A percentile compares a stretch with the other conserved stretches of the same genome.
Conservation (phyloP, 129 eudicot species). For the Mikania micrantha region DNA sequence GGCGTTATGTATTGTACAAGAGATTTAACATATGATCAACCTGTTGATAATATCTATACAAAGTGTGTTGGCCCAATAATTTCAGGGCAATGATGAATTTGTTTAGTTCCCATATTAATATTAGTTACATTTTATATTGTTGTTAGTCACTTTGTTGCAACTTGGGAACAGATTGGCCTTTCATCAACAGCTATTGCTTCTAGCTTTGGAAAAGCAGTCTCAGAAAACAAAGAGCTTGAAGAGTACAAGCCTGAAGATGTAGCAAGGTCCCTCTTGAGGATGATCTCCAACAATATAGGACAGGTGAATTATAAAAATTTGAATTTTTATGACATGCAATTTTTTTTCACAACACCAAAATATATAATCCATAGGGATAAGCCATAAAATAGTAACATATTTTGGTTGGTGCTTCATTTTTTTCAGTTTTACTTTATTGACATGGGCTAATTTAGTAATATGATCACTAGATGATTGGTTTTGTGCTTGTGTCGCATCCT, state of each 20-base stretch:
- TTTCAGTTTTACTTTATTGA: background rate
- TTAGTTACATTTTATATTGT: background rate
- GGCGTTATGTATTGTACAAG: background rate
- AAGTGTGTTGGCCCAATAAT: no score
- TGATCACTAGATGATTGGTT: background rate
- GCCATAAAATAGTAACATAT: background rate
- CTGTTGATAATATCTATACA: no score
- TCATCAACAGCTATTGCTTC: constrained; percentile 83
- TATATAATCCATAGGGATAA: background rate
- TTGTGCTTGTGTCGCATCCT: background rate
- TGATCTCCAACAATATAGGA: constrained; percentile 94
- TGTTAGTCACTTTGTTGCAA: constrained; percentile 8
- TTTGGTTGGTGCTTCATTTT: background rate
- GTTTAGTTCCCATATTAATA: background rate
- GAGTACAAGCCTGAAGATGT: constrained; percentile 82
- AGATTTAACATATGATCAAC: background rate
- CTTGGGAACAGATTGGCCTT: constrained; percentile 73
- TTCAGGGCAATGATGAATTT: constrained; percentile 1
- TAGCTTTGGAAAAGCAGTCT: constrained; percentile 85
- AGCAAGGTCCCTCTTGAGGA: constrained; percentile 82
- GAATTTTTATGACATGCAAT: background rate
- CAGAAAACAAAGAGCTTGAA: constrained; percentile 75
- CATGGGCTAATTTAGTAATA: background rate
- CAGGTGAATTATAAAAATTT: constrained; percentile 47
- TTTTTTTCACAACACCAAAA: background rate